Evolutionary conservation across 2,329 filamentous ascomycete genomes (phyloP).

Genomic region (Zymoseptoria brevis): DNA sequence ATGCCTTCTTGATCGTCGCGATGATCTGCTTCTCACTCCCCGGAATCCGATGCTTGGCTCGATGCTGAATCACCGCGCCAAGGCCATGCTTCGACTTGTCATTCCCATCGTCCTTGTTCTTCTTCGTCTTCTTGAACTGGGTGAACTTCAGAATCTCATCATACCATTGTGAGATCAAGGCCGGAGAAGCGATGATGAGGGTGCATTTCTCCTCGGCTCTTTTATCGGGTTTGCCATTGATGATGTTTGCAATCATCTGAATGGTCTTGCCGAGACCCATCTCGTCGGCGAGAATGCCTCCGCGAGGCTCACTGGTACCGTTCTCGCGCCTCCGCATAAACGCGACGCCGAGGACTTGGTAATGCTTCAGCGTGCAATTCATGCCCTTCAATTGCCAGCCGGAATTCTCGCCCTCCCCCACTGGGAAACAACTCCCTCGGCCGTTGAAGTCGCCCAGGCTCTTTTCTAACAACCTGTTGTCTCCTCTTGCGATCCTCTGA

Average conservation of each 20-base stretch:
- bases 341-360: constrained; percentile 45
- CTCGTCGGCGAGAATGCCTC: constrained; percentile 90
- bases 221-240: constrained; percentile 30
- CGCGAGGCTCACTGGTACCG: constrained; percentile 27
- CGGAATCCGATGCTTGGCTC: constrained; percentile 9
- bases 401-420: constrained; percentile 24
- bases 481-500: constrained; percentile 25
- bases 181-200: constrained; percentile 36
- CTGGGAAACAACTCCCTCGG: constrained; percentile 25
- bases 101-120: neutral
- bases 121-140: constrained; percentile 8
- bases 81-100: constrained; percentile 14
- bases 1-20: constrained; percentile 10
- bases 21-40: constrained; percentile 2
- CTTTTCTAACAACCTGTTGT: constrained; percentile 32
- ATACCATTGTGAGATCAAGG: constrained; percentile 36
- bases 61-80: constrained; percentile 12
- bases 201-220: constrained; percentile 28
- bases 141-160: constrained; percentile 24
- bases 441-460: constrained; percentile 38
- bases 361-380: constrained; percentile 37
- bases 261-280: constrained; percentile 99
- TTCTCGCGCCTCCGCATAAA: constrained; percentile 51
- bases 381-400: constrained; percentile 44
- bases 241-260: constrained; percentile 39